Percentiles rank a stretch among this genome's conserved stretches.
These are phyloP conservation scores for Arachis hypogaea DNA, from an alignment of 306 rosid species.

Conservation along the genomic window DNA sequence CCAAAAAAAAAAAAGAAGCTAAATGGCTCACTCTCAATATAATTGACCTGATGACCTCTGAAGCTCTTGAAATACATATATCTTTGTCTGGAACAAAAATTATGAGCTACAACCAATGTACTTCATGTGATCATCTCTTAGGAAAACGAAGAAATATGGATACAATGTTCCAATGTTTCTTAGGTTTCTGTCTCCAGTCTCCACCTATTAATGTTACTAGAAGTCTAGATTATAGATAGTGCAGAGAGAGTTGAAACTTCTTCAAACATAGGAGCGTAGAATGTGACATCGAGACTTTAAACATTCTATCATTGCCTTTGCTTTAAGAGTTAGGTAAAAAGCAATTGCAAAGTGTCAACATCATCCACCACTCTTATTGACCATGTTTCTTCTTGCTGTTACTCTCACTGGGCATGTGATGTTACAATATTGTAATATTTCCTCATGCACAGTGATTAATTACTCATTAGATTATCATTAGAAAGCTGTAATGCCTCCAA, in stretches of 20 bases:
- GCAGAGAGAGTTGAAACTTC: neutral
- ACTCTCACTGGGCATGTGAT: constrained; percentile 32
- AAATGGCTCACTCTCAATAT: too few relatives aligned
- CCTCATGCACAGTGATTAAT: constrained; percentile 11
- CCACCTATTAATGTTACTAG: neutral
- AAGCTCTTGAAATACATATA: too few relatives aligned
- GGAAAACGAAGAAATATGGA: neutral
- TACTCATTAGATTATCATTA: neutral
- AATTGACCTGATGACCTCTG: too few relatives aligned
- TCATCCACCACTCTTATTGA: constrained; percentile 36
- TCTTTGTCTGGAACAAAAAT: too few relatives aligned
- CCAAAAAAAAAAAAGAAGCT: too few relatives aligned
- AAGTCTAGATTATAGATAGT: constrained; percentile 14
- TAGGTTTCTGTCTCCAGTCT: neutral
- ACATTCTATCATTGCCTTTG: constrained; percentile 10
- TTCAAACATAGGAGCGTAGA: constrained; percentile 9
- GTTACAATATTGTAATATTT: constrained; percentile 1
- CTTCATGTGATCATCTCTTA: too few relatives aligned
- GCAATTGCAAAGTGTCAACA: constrained; percentile 27
- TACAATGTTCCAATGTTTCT: neutral
- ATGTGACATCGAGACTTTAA: constrained; percentile 4
- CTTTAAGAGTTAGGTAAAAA: neutral
- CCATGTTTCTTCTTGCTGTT: constrained; percentile 23
- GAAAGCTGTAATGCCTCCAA: constrained; percentile 18
- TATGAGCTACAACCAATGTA: too few relatives aligned